Conservation (phyloP, 192 early-diverging fungal species). For the Fimicolochytrium jonesii region DNA sequence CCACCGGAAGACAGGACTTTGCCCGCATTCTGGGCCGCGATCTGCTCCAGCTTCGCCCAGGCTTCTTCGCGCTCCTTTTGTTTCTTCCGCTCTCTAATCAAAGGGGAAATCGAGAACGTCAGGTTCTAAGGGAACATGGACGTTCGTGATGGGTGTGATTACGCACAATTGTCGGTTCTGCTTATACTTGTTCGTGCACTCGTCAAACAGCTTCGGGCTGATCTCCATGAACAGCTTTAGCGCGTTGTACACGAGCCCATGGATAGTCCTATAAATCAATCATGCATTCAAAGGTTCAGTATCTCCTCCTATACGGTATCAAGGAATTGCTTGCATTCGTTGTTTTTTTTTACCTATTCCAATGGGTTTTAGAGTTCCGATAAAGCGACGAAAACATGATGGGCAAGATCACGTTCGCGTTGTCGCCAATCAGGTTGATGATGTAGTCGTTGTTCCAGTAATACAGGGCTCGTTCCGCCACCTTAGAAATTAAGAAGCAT, state of each 20-base stretch:
- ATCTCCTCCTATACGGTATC: too few species aligned
- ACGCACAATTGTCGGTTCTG: constrained; percentile 79
- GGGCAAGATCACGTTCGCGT: constrained; percentile 86
- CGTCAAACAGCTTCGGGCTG: constrained; percentile 92
- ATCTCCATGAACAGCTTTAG: constrained; percentile 97
- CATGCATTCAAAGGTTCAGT: too few species aligned
- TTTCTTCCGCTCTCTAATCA: constrained; percentile 71
- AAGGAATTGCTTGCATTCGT: too few species aligned
- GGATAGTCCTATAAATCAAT: constrained; percentile 94
- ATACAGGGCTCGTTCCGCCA: constrained; percentile 96
- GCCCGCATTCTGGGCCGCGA: constrained; percentile 40
- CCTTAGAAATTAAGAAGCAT: constrained; percentile 55
- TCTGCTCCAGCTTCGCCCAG: constrained; percentile 74
- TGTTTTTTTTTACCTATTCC: constrained; percentile 90
- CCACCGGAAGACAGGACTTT: constrained; percentile 25
- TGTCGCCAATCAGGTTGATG: constrained; percentile 91
- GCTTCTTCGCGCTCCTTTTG: constrained; percentile 73
- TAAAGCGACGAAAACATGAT: constrained; percentile 95
- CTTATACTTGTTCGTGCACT: constrained; percentile 92
- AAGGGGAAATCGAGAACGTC: neutral
- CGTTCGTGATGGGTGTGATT: too few species aligned
- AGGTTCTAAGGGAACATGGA: neutral
- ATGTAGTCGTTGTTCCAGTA: constrained; percentile 99
- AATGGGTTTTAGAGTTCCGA: constrained; percentile 92
- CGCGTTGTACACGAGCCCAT: constrained; percentile 94